These are phyloP conservation scores for Vigna nakashimae DNA, from an alignment of 306 rosid species.

Conservation along the genomic window DNA sequence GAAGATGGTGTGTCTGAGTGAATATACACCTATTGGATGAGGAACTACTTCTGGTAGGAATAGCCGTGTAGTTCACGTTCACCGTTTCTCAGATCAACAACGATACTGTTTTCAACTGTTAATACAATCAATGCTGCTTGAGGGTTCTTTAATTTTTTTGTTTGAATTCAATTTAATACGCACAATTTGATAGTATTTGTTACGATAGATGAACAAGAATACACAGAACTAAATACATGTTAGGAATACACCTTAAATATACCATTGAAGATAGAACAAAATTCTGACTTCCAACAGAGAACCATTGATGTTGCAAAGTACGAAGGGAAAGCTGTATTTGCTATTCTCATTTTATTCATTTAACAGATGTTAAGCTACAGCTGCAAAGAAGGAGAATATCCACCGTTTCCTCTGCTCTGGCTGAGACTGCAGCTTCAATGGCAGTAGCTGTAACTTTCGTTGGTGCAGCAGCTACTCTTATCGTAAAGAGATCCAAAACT, in stretches of 20 bases:
- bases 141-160: not conserved
- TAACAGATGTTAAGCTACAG: constrained; percentile 56
- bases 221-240: not conserved
- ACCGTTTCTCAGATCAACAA: constrained; percentile 22
- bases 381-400: constrained; percentile 64
- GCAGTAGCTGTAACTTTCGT: constrained; percentile 81
- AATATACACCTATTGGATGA: not conserved
- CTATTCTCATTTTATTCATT: constrained; percentile 33
- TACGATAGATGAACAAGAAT: not conserved
- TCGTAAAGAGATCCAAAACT: constrained; percentile 69
- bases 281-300: not conserved
- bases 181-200: not conserved
- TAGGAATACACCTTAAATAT: not conserved
- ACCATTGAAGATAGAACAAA: too few relatives aligned
- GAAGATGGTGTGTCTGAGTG: not conserved
- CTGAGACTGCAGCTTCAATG: constrained; percentile 87
- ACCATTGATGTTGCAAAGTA: constrained; percentile 37
- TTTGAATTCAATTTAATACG: not conserved
- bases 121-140: not conserved
- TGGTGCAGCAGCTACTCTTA: constrained; percentile 85
- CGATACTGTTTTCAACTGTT: not conserved
- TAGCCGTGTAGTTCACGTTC: constrained; percentile 28
- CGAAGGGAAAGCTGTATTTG: constrained; percentile 29
- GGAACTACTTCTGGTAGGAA: constrained; percentile 2
- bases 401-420: constrained; percentile 60